These are phyloP conservation scores for Boletus tomentosulus DNA, from an alignment of 768 basidiomycete genomes.

Conservation along the genomic window DNA sequence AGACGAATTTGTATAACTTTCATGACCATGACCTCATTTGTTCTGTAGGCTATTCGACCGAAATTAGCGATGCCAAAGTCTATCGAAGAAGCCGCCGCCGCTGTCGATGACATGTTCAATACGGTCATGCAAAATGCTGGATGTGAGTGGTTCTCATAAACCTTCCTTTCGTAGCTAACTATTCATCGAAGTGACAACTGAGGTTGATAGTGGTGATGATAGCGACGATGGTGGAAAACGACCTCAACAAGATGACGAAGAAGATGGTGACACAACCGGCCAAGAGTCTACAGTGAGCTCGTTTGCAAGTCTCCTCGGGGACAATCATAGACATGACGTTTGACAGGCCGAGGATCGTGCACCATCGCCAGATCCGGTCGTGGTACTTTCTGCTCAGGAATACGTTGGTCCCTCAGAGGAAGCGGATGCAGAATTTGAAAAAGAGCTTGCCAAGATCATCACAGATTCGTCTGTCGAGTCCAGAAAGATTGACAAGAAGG, in stretches of 20 bases:
- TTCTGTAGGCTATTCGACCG: conserved; percentile 74
- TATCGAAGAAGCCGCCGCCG: conserved; percentile 79
- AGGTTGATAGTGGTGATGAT: conserved; percentile 46
- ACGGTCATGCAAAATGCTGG: conserved; percentile 57
- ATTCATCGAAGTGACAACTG: conserved; percentile 28
- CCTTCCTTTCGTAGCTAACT: conserved; percentile 13
- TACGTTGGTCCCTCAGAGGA: conserved; percentile 80
- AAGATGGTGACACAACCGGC: conserved; percentile 51
- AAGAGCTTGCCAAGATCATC: conserved; percentile 93
- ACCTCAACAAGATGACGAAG: conserved; percentile 52
- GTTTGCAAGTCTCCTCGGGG: neutral
- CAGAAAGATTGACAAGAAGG: conserved; percentile 84
- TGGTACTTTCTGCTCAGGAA: conserved; percentile 70
- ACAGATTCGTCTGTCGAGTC: conserved; percentile 82
- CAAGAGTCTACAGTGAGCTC: conserved; percentile 52
- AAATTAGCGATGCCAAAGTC: conserved; percentile 67
- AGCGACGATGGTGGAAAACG: conserved; percentile 46
- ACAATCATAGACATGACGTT: neutral
- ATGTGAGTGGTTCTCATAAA: conserved; percentile 33
- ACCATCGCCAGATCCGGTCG: conserved; percentile 77
- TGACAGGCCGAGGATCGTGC: conserved; percentile 58
- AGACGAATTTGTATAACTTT: conserved; percentile 6
- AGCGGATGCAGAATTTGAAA: conserved; percentile 89
- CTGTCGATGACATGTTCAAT: conserved; percentile 88
- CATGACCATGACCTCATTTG: neutral